Conservation (phyloP, 345 rosid genomes). For the Kandelia obovata region DNA sequence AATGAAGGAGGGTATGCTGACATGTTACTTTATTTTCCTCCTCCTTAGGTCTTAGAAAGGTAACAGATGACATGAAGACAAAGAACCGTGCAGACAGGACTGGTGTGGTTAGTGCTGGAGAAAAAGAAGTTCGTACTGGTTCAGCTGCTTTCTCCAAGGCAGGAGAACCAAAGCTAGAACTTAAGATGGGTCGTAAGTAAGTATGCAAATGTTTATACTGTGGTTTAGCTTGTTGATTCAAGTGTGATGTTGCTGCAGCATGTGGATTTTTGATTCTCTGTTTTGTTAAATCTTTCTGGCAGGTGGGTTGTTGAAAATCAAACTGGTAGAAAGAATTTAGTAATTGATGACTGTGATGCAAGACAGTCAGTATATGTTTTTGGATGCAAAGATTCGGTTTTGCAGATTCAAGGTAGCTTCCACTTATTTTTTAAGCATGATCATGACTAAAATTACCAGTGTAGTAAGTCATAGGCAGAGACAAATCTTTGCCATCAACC, state of each 20-base stretch:
- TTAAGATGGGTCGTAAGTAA: slow-evolving; percentile 98
- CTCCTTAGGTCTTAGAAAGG: slow-evolving; percentile 73
- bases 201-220: slow-evolving; percentile 23
- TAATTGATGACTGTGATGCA: slow-evolving; percentile 86
- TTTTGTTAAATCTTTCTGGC: slow-evolving; percentile 17
- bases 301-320: slow-evolving; percentile 99
- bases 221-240: slow-evolving; percentile 7
- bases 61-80: slow-evolving; percentile 88
- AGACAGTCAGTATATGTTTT: slow-evolving; percentile 84
- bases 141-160: slow-evolving; percentile 57
- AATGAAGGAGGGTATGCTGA: slow-evolving; percentile 3
- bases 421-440: background rate
- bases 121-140: slow-evolving; percentile 47
- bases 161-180: slow-evolving; percentile 91
- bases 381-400: slow-evolving; percentile 97
- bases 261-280: slow-evolving; percentile 14
- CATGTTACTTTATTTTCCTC: slow-evolving; percentile 18
- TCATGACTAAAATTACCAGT: background rate
- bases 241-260: slow-evolving; percentile 5
- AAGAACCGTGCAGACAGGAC: slow-evolving; percentile 71
- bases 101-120: slow-evolving; percentile 59
- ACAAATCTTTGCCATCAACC: background rate
- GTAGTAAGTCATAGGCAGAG: background rate
- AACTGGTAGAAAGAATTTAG: slow-evolving; percentile 76
- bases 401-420: slow-evolving; percentile 76